phyloP scores from a whole-genome alignment of 2,329 filamentous ascomycete genomes.

The Penicillium expansum region DNA sequence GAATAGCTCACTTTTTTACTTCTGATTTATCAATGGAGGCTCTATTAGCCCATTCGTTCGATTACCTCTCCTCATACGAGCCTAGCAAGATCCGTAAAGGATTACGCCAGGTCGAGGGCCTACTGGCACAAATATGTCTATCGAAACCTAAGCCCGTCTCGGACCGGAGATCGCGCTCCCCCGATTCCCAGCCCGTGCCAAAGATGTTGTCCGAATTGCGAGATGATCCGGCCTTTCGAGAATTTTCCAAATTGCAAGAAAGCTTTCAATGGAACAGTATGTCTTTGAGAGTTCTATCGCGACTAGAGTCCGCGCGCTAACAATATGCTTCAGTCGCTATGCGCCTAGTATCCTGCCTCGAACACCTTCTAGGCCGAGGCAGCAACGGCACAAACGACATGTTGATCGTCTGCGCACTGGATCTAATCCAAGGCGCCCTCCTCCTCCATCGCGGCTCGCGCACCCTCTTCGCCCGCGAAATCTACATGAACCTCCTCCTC shows the following conservation, averaged over 20 bases:
- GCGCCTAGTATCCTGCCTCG: conserved; percentile 79
- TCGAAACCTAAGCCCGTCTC: conserved; percentile 48
- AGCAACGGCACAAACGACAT: conserved; percentile 80
- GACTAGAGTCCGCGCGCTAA: background rate
- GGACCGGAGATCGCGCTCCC: conserved; percentile 44
- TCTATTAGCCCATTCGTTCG: conserved; percentile 87
- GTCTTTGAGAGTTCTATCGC: conserved; percentile 14
- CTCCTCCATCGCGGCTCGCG: conserved; percentile 89
- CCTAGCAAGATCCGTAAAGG: conserved; percentile 88
- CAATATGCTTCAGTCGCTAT: conserved; percentile 61
- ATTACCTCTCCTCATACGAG: conserved; percentile 93
- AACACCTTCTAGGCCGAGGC: conserved; percentile 78
- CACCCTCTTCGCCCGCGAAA: conserved; percentile 79
- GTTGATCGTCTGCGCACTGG: conserved; percentile 81
- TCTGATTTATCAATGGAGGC: conserved; percentile 67
- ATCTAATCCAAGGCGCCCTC: conserved; percentile 82
- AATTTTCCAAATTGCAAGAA: conserved; percentile 96
- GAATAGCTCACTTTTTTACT: conserved; percentile 7
- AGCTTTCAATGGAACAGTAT: conserved; percentile 93
- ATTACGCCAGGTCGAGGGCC: conserved; percentile 85
- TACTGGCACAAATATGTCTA: conserved; percentile 92
- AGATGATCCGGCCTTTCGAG: conserved; percentile 83
- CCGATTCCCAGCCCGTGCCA: conserved; percentile 44
- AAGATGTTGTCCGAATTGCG: conserved; percentile 69
- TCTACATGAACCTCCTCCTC: conserved; percentile 94